Base-by-base conservation (phyloP, 2,329 filamentous ascomycete species). In the Mycosphaerella sp. region DNA sequence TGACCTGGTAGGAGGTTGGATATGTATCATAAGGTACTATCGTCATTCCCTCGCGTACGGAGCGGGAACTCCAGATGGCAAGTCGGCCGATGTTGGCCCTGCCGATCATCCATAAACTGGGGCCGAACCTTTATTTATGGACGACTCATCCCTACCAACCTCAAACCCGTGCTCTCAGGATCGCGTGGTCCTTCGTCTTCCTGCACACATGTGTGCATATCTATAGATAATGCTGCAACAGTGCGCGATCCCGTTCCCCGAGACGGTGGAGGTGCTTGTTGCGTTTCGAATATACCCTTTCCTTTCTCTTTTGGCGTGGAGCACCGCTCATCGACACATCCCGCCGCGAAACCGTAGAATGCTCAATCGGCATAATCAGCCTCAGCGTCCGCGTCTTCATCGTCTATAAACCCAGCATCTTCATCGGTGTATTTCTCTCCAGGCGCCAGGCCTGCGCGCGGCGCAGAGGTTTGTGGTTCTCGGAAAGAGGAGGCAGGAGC, bases 351-450 rank as follows among this genome's bases (percentile, higher is more conserved):
- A 42, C 8, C 2, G 10, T 34, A 43, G 17, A 38, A 14, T 40
- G n/a, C 31, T 55, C 53, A 55, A 44, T 70, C 68, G 47, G 67
- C 67, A 36, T 66, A 69, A 5, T 69, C 67, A 34, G 60, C 67
- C 54, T 70, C 66, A 4, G 59, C 66, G 45, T 70, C 67, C 6
- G 57, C 61, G n/a, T 67, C 68, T 29, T 68, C 68, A 52, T 70
- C 67, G 45, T 66, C 67, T 44, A 70, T 69, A 54, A 70, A 70
- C 5, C 66, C 65, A 36, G 64, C 61, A 32, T 68, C 68, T 40
- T 69, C 66, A 8, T 60, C 63, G 2, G 62, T 64, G 21, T 59
- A 59, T 46, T 63, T 64, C 54, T 68, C 67, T n/a, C 63, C 66
- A 2, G 61, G 62, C 26, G 63, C 65, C 1, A 61, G 51, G 3